Evolutionary conservation across 2,329 filamentous ascomycete species (phyloP).

Genomic region (Aspergillus neotritici): DNA sequence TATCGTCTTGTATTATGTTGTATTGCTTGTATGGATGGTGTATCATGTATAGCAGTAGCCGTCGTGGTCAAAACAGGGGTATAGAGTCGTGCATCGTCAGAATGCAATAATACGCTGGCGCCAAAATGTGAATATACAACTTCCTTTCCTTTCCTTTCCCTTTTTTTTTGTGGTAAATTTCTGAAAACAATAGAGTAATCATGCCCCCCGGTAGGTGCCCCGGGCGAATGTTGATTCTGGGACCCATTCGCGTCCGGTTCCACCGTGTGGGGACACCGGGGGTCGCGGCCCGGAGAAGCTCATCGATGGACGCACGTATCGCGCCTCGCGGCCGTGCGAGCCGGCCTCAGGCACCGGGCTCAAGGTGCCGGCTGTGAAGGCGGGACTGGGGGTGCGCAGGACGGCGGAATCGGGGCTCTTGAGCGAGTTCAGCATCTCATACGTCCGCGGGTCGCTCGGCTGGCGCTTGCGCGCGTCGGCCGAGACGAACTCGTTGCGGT

Average conservation of each 20-base stretch:
- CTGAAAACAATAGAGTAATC: constrained; percentile 1
- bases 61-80: too few relatives aligned
- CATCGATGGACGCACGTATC: constrained; percentile 43
- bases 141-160: background rate
- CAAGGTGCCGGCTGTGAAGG: constrained; percentile 10
- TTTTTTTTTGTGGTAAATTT: constrained; percentile 10
- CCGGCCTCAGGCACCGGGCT: constrained; percentile 11
- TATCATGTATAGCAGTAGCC: too few relatives aligned
- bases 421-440: constrained; percentile 63
- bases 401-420: constrained; percentile 31
- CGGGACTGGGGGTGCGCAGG: constrained; percentile 21
- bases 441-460: constrained; percentile 62
- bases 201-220: constrained; percentile 3
- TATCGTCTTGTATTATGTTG: too few relatives aligned
- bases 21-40: too few relatives aligned
- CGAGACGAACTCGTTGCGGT: constrained; percentile 75
- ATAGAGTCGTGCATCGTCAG: too few relatives aligned
- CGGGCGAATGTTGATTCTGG: constrained; percentile 33
- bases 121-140: too few relatives aligned
- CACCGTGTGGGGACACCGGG: constrained; percentile 25
- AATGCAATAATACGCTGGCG: too few relatives aligned
- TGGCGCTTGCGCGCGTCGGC: constrained; percentile 64
- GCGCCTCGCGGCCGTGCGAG: constrained; percentile 40
- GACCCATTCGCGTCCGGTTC: constrained; percentile 30
- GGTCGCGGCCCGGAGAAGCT: constrained; percentile 47